These are phyloP conservation scores for Xylaria sp. DNA, from an alignment of 2,329 filamentous ascomycete species.

Conservation along the genomic window DNA sequence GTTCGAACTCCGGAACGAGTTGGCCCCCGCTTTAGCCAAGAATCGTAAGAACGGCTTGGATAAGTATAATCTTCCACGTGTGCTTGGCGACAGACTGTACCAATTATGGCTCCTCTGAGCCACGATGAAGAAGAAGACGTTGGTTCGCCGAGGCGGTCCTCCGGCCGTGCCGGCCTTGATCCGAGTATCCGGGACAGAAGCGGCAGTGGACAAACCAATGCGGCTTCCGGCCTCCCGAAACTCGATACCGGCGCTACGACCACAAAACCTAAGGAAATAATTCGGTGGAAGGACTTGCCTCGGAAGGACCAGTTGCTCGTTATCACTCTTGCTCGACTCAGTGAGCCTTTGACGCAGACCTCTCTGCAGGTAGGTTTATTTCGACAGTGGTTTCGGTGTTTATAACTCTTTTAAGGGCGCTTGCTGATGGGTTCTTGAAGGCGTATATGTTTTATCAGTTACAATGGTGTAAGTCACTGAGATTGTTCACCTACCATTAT, in stretches of 20 bases:
- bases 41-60: not conserved
- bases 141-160: not conserved
- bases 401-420: not conserved
- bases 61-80: too few species aligned
- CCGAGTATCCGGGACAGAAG: not conserved
- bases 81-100: not conserved
- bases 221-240: not conserved
- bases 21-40: not conserved
- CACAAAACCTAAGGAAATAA: conserved; percentile 17
- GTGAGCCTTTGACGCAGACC: conserved; percentile 77
- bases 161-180: not conserved
- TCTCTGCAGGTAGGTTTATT: conserved; percentile 47
- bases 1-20: not conserved
- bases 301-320: conserved; percentile 72
- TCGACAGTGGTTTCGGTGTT: not conserved
- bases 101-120: not conserved
- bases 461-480: conserved; percentile 49
- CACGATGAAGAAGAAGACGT: not conserved
- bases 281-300: conserved; percentile 48
- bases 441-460: conserved; percentile 87
- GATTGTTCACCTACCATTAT: not conserved
- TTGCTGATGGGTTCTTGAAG: conserved; percentile 30
- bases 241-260: not conserved
- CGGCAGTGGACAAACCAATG: not conserved
- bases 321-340: conserved; percentile 70